phyloP scores from a whole-genome alignment of 1,284 basidiomycete genomes.

The Fomitopsis palustris region DNA sequence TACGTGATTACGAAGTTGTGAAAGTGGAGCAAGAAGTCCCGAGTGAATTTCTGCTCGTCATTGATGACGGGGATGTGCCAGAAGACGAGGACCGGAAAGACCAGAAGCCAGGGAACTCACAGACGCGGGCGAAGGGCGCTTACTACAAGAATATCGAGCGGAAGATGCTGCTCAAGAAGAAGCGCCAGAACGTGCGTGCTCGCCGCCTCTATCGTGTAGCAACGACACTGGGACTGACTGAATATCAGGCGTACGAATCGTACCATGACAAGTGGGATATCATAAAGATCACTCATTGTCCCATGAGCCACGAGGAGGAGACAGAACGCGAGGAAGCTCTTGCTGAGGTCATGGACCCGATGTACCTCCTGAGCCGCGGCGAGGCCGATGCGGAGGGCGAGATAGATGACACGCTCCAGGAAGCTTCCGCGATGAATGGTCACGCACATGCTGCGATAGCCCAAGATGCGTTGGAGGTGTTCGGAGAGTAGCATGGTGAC shows the following conservation, averaged over 20 bases:
- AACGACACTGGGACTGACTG: not conserved
- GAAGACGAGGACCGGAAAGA: slow-evolving; percentile 32
- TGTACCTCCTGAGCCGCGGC: slow-evolving; percentile 37
- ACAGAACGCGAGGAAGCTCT: slow-evolving; percentile 50
- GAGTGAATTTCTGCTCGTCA: slow-evolving; percentile 79
- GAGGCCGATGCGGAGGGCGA: slow-evolving; percentile 47
- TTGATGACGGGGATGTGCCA: slow-evolving; percentile 54
- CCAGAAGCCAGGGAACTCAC: slow-evolving; percentile 8
- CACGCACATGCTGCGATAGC: slow-evolving; percentile 10
- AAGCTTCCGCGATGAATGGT: slow-evolving; percentile 17
- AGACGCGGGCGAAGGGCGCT: slow-evolving; percentile 47
- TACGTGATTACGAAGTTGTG: slow-evolving; percentile 80
- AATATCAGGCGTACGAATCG: slow-evolving; percentile 52
- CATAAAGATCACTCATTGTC: slow-evolving; percentile 56
- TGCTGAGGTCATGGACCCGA: slow-evolving; percentile 53
- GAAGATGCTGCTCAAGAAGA: slow-evolving; percentile 85
- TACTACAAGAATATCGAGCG: slow-evolving; percentile 88
- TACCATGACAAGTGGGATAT: slow-evolving; percentile 79
- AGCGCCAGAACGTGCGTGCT: slow-evolving; percentile 65
- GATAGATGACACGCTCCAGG: slow-evolving; percentile 18
- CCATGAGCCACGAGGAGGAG: slow-evolving; percentile 49
- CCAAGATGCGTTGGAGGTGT: slow-evolving; percentile 22
- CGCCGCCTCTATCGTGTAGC: not conserved
- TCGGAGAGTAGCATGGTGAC: slow-evolving; percentile 17
- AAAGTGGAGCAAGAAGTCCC: slow-evolving; percentile 80